These are phyloP conservation scores for Aspergillus tubingensis DNA, from an alignment of 2,329 filamentous ascomycete species.

Conservation along the genomic window DNA sequence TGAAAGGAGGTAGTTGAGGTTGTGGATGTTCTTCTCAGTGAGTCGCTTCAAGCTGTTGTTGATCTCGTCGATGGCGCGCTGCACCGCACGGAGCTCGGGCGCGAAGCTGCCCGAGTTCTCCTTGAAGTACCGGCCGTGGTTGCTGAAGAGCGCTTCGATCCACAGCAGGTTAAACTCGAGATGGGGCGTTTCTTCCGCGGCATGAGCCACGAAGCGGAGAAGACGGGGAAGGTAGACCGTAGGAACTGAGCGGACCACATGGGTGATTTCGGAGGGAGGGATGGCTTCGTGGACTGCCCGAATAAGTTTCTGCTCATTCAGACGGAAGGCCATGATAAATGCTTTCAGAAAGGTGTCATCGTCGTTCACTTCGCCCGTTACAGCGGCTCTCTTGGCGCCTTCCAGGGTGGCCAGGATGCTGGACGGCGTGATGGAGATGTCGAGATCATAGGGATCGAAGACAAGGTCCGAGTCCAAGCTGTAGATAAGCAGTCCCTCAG, in stretches of 20 bases:
- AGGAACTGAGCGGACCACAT: constrained; percentile 78
- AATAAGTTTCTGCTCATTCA: constrained; percentile 82
- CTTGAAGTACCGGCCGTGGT: constrained; percentile 82
- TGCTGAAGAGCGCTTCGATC: constrained; percentile 79
- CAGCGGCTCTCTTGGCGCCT: constrained; percentile 38
- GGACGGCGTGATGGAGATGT: constrained; percentile 88
- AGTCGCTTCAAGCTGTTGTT: constrained; percentile 78
- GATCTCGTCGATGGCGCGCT: constrained; percentile 77
- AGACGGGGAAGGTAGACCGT: constrained; percentile 82
- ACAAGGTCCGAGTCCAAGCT: constrained; percentile 79
- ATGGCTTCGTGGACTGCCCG: constrained; percentile 83
- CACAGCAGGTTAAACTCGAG: constrained; percentile 93
- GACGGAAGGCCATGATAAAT: constrained; percentile 92
- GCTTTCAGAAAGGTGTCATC: constrained; percentile 81
- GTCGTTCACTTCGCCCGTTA: constrained; percentile 59
- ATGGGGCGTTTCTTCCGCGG: constrained; percentile 87
- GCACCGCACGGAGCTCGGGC: constrained; percentile 79
- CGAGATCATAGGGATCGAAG: constrained; percentile 95
- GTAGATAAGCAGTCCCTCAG: constrained; percentile 91
- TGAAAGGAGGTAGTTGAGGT: constrained; percentile 76
- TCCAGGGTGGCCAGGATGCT: constrained; percentile 75
- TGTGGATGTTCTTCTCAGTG: constrained; percentile 85
- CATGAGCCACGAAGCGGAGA: constrained; percentile 81
- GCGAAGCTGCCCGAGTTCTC: constrained; percentile 78
- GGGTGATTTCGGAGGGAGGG: constrained; percentile 70